phyloP scores from a whole-genome alignment of 768 basidiomycete species.

The Pseudohyphozyma bogoriensis region DNA sequence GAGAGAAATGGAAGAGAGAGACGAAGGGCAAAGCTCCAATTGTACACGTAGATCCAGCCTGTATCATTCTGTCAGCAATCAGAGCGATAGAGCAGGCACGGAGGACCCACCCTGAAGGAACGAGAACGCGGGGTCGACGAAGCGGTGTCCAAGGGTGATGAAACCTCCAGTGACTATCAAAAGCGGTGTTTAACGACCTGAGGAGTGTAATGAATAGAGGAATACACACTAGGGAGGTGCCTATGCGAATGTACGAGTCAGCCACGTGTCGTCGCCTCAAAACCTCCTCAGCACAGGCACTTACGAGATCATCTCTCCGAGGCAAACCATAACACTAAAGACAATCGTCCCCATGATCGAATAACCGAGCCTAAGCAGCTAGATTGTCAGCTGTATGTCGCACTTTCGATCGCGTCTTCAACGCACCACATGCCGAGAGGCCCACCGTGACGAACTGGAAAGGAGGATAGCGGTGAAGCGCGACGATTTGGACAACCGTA shows the following conservation, averaged over 20 bases:
- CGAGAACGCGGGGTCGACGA: slow-evolving; percentile 29
- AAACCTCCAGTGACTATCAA: slow-evolving; percentile 33
- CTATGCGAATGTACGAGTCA: too few relatives aligned
- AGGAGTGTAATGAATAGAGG: slow-evolving; percentile 13
- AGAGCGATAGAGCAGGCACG: neutral
- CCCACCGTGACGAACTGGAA: slow-evolving; percentile 28
- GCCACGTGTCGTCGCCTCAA: neutral
- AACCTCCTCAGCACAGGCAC: neutral
- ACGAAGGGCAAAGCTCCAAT: slow-evolving; percentile 35
- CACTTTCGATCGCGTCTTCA: neutral
- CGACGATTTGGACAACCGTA: neutral
- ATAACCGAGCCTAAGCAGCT: slow-evolving; percentile 29
- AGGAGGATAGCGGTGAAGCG: neutral
- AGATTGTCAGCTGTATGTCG: slow-evolving; percentile 11
- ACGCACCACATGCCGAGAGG: slow-evolving; percentile 30
- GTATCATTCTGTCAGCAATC: neutral
- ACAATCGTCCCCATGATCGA: slow-evolving; percentile 18
- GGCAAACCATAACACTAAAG: slow-evolving; percentile 8
- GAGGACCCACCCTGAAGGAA: slow-evolving; percentile 24
- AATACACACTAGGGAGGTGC: neutral
- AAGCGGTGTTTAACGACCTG: too few relatives aligned
- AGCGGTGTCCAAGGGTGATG: slow-evolving; percentile 31
- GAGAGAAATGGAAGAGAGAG: slow-evolving; percentile 13
- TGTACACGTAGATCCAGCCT: neutral
- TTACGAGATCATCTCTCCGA: slow-evolving; percentile 14